A percentile compares a stretch with the other conserved stretches of the same genome.
Conservation (phyloP, 306 rosid genomes). For the Acacia confusa region DNA sequence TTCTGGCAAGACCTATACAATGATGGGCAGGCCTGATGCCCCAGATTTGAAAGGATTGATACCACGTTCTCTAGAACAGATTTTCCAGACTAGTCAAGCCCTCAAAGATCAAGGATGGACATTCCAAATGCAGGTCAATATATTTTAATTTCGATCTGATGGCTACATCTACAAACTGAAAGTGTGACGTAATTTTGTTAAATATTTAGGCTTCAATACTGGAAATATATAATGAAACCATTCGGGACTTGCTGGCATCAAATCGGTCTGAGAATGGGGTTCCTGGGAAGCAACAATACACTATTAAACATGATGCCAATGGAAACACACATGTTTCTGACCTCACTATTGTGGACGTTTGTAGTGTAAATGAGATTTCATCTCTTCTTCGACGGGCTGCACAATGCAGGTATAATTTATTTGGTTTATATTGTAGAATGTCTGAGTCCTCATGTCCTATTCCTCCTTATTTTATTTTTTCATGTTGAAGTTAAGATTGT, state of each 20-base stretch:
- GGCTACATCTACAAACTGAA: slow-evolving; percentile 8
- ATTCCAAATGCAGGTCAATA: slow-evolving; percentile 78
- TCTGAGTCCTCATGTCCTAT: background rate
- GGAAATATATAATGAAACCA: slow-evolving; percentile 91
- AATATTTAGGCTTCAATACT: slow-evolving; percentile 72
- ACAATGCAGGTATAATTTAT: slow-evolving; percentile 63
- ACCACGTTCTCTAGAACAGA: slow-evolving; percentile 89
- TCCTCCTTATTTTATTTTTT: background rate
- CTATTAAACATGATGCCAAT: slow-evolving; percentile 84
- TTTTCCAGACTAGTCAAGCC: slow-evolving; percentile 77
- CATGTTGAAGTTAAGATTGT: slow-evolving; percentile 2
- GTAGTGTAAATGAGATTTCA: slow-evolving; percentile 79
- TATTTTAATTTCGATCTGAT: slow-evolving; percentile 8
- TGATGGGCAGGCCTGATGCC: slow-evolving; percentile 90
- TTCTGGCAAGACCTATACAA: slow-evolving; percentile 89
- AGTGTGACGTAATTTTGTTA: slow-evolving; percentile 1
- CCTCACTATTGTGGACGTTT: slow-evolving; percentile 77
- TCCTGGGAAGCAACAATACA: slow-evolving; percentile 66
- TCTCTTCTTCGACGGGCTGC: slow-evolving; percentile 90
- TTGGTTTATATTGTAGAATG: background rate
- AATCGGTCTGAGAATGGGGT: slow-evolving; percentile 64
- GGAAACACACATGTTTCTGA: slow-evolving; percentile 88
- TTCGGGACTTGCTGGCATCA: slow-evolving; percentile 78
- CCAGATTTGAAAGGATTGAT: slow-evolving; percentile 84
- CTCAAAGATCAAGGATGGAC: slow-evolving; percentile 88